Conservation (phyloP, 1,284 basidiomycete genomes). For the Puccinia horiana region DNA sequence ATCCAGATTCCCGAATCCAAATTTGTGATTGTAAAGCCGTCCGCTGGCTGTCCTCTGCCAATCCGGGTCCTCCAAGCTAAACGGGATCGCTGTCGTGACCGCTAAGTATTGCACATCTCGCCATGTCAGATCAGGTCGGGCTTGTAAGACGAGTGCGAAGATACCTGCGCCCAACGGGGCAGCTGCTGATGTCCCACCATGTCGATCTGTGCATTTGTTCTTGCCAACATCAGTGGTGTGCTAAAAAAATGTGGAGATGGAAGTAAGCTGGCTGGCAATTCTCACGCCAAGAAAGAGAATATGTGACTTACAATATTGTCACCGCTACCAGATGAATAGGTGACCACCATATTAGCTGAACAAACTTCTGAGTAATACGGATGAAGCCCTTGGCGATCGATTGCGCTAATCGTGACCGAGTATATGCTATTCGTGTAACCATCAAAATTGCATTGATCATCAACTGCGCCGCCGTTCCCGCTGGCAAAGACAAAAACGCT, state of each 20-base stretch:
- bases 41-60: conserved; percentile 85
- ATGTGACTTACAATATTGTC: conserved; percentile 75
- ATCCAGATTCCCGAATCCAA: conserved; percentile 88
- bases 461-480: conserved; percentile 86
- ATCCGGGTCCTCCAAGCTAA: conserved; percentile 83
- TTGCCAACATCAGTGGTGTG: conserved; percentile 91
- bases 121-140: conserved; percentile 89
- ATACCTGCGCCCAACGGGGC: conserved; percentile 93
- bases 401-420: conserved; percentile 89
- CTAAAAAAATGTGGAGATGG: conserved; percentile 60
- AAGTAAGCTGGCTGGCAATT: background rate
- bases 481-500: conserved; percentile 96
- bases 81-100: conserved; percentile 73
- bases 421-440: conserved; percentile 99
- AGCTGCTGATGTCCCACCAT: conserved; percentile 96
- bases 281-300: background rate
- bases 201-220: conserved; percentile 75
- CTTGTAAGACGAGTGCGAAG: conserved; percentile 81
- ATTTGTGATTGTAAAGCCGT: conserved; percentile 90
- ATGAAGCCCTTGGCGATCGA: conserved; percentile 87
- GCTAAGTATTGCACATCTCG: conserved; percentile 92
- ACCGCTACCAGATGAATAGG: conserved; percentile 93
- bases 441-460: conserved; percentile 99
- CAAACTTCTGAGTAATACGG: conserved; percentile 97
- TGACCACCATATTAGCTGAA: conserved; percentile 92